Base-by-base conservation (phyloP, 345 rosid species). In the Ceriops tagal region DNA sequence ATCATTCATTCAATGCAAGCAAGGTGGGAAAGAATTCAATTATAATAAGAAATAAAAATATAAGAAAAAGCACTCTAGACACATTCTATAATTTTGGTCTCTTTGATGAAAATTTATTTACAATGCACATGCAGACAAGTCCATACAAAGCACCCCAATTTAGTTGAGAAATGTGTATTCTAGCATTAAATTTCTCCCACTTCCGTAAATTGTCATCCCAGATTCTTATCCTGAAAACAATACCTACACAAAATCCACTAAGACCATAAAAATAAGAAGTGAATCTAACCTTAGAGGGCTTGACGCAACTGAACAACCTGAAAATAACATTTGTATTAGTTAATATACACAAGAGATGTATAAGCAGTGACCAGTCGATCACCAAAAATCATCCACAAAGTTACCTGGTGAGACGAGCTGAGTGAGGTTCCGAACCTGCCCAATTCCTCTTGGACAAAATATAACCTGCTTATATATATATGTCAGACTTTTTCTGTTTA, bases 231-330 rank as follows among this genome's bases (percentile, higher is more conserved):
- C 59, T 52, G 32, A 11, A 64, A 27, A 34, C 64, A 24, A 47
- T 57, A 21, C 24, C 18, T 4, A 57, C 39, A n/a, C 9, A 46
- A 55, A 24, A 73, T 30, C 32, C 49, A 7, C 18, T 58, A 19
- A 55, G 67, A 66, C 24, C 15, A 49, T 13, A 43, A 56, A 35
- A 27, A 65, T 39, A 61, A 15, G 64, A 18, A 28, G 24, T 24
- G 47, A 18, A 39, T 71, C 83, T 75, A 71, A 82, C 89, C 89
- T 85, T 21, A 46, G 62, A 39, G 71, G 64, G 69, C 80, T 76
- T 24, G 70, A 71, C 73, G 82, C 76, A n/a, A 68, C 73, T 26
- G 71, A 68, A 74, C 73, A 70, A 67, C 89, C 96, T 88, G 16
- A 1, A 84, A 47, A 66, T 65, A 24, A n/a, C 24, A 21, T 56